Evolutionary conservation across 306 rosid genomes (phyloP).

Genomic region (Begonia fuchsioides): DNA sequence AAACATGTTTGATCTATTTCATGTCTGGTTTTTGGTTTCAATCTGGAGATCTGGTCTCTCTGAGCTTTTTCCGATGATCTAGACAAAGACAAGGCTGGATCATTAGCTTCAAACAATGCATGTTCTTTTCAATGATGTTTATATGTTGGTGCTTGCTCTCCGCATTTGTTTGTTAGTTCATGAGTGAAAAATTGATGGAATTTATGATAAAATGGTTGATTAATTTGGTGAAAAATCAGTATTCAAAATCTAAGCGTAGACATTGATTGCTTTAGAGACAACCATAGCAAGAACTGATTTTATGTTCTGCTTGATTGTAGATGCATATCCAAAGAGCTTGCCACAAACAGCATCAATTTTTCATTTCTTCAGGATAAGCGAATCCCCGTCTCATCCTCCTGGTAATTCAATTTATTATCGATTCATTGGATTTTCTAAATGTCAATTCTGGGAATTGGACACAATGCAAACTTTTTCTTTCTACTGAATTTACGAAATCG

Average conservation of each 20-base stretch:
- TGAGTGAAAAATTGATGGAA: too few relatives aligned
- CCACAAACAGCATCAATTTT: slow-evolving; percentile 2
- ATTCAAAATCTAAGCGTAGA: neutral
- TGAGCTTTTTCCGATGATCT: slow-evolving; percentile 1
- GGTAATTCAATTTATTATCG: slow-evolving; percentile 10
- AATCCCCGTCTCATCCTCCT: neutral
- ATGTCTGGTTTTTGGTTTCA: slow-evolving; percentile 5
- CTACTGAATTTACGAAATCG: too few relatives aligned
- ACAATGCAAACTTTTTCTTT: too few relatives aligned
- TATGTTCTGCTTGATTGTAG: neutral
- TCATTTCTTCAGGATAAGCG: neutral
- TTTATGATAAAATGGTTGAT: too few relatives aligned
- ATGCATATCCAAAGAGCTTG: slow-evolving; percentile 3
- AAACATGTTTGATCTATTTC: neutral
- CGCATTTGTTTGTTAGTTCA: too few relatives aligned
- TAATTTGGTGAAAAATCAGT: too few relatives aligned
- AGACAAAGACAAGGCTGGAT: neutral
- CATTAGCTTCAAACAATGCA: too few relatives aligned
- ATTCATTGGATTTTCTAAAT: slow-evolving; percentile 10
- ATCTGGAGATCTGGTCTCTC: slow-evolving; percentile 16
- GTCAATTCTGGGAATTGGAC: too few relatives aligned
- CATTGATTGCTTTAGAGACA: too few relatives aligned
- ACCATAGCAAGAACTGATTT: neutral
- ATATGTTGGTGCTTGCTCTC: too few relatives aligned
- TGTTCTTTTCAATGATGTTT: too few relatives aligned